Evolutionary conservation across 495 filamentous ascomycete genomes (phyloP), one percentile per base, ranked within the genome.

Genomic region (Xylaria castorea): DNA sequence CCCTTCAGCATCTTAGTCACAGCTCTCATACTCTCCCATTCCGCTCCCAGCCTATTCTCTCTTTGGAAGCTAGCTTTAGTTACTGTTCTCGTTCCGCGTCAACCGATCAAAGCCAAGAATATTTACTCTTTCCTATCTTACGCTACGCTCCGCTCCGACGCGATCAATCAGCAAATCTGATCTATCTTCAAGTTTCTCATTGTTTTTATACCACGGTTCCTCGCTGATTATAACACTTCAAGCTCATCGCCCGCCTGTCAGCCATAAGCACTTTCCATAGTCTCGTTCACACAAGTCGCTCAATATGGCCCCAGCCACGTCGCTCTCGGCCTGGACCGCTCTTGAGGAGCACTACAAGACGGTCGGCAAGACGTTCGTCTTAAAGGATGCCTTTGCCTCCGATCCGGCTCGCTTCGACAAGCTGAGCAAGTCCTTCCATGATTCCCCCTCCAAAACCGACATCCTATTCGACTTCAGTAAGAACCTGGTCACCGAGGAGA

Each of bases 391-490:
- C 80, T 99, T 99, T 85, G 86, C 92, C 80, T 90, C 93, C 79
- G 95, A 99, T 81, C 92, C 94, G 50, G 75, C 90, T 78, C 94
- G 97, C 74, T 98, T 98, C 87, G 79, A 92, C 78, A 97, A 95
- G 85, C 92, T 97, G 84, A 92, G 90, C 81, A 92, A 90, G 77
- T 92, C 87, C 76, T 97, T 99, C 85, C 81, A 88, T 58, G 97
- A 97, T 82, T 85, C 88, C 44, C 67, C 78, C 73, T 79, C 77
- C 70, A 83, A 79, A 69, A 84, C 81, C 66, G 93, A 98, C 73
- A 95, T 94, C 80, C 88, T 98, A 46, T 99, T 98, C 81, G 96
- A 99, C 84, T 99, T 97, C 88, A 95, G 92, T 85, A 99, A 99
- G 90, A 99, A 99, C 88, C 94, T 98, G 83, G 82, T 99, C 71